phyloP scores from a whole-genome alignment of 106 monocot species.

The Dendrobium officinale region DNA sequence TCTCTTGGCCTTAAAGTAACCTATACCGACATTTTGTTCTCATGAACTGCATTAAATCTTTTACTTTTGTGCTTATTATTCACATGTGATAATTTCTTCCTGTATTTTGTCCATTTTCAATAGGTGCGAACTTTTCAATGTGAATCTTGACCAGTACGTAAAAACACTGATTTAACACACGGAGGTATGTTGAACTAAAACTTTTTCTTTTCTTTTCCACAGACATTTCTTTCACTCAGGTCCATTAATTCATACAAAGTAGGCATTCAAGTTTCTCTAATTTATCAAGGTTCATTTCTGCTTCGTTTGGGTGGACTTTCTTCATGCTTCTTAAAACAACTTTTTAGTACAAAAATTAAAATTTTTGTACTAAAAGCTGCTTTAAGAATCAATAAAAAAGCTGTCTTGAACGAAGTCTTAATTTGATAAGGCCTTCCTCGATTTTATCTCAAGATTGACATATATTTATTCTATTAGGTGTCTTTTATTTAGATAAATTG shows the following conservation, averaged over 20 bases:
- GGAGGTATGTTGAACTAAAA: slow-evolving; percentile 17
- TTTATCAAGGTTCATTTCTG: background rate
- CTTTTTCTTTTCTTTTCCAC: background rate
- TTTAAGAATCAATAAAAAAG: too few relatives aligned
- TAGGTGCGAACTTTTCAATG: slow-evolving; percentile 71
- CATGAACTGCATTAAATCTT: background rate
- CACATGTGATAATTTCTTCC: background rate
- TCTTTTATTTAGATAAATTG: background rate
- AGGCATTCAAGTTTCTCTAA: background rate
- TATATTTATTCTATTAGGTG: background rate
- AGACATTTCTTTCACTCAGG: too few relatives aligned
- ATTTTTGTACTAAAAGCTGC: too few relatives aligned
- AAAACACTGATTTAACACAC: slow-evolving; percentile 57
- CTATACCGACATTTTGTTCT: background rate
- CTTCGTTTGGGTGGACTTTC: too few relatives aligned
- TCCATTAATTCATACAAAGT: background rate
- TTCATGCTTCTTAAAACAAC: too few relatives aligned
- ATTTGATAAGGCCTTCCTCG: background rate
- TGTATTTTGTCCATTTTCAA: slow-evolving; percentile 4
- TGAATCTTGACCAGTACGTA: slow-evolving; percentile 71
- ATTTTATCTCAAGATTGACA: background rate
- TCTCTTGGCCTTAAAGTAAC: background rate
- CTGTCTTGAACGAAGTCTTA: too few relatives aligned
- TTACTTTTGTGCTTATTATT: background rate
- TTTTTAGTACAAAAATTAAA: too few relatives aligned